Evolutionary conservation across 306 rosid genomes (phyloP), one percentile per base, ranked within the genome.

Genomic region (Spatholobus suberectus): DNA sequence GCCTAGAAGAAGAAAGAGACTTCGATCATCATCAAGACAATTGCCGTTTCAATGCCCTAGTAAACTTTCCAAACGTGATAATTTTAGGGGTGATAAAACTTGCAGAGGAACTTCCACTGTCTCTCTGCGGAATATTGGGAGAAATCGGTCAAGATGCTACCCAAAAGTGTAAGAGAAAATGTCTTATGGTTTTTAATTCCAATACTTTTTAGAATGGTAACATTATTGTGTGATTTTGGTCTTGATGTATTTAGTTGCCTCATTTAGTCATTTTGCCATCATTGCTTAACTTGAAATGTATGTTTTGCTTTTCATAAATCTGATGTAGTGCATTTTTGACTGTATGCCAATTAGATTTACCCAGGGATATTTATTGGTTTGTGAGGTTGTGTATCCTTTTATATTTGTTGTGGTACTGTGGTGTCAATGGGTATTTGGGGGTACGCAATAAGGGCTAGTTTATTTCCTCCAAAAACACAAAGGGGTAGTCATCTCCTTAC

Each of bases 11-110:
- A 83, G 86, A 77, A 84, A 71, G 71, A 90, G 71, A 68, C 63
- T 43, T 73, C 89, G 76, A 69, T 52, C 87, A 76, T 82, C 92
- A 73, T 76, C 89, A 75, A 89, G 93, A 78, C 21, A 38, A 13
- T 21, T 41, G 21, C 78, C 84, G 38, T 82, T 70, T 77, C 85
- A 77, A 78, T 49, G 76, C 76, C 74, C 84, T 71, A 62, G 77
- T 66, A 81, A 63, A 75, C 80, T 76, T 58, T 85, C 87, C 75
- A 83, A 79, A 51, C 18, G 9, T 49, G 67, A 8, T 86, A 63
- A 40, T 79, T 70, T 76, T 76, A 86, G 77, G 66, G 63, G 75
- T 76, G 90, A 74, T 73, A 84, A 59, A 82, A 90, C 63, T 44
- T 47, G 69, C 51, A 82, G 75, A 78, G 88, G 63, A 77, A 44